Base-by-base conservation (phyloP, 176 grass and related monocot species). In the Aegilops longissima region DNA sequence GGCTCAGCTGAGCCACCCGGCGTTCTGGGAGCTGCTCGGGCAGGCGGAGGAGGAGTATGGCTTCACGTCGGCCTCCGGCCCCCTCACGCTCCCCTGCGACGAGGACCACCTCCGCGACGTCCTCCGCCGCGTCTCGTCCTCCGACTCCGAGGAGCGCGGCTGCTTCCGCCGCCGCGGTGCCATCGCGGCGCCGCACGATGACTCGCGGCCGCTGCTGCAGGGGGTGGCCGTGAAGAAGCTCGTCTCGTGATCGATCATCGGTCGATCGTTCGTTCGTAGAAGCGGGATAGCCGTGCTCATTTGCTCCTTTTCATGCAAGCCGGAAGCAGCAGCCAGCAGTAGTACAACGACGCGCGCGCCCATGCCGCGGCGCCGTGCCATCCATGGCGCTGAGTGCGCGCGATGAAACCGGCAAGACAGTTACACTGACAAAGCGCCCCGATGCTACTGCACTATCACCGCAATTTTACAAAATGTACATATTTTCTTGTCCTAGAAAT, bases 31-130 rank as follows among this genome's bases (percentile, higher is more conserved):
- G 73, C 80, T 92, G 58, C 83, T 92, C 4, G 56, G 7, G 21
- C 79, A 86, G 74, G 87, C 90, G 11, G 87, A 79, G 83, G 86
- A 86, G 83, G 80, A 88, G 87, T 92, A 83, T 79, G 87, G 80
- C 34, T 92, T 86, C 83, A 66, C 72, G 8, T 20, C 85, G 0
- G 51, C 82, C 3, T 36, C 81, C 0, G 90, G 87, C 0, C 66
- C 90, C 44, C 25, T 89, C 65, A 33, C 73, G 56, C 82, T 92
- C 33, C 90, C 86, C 42, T 89, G 90, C 86, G 69, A 84, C 73
- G 90, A 88, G 70, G 79, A 86, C 73, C 73, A 4, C 56, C 81
- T 92, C 77, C 86, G 66, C 56, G 78, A 88, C 58, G 82, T 89
- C 72, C 82, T 91, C 77, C 82, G 23, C 75, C 80, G 58, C 21